Evolutionary conservation across 805 yeast genomes (phyloP), one percentile per base, ranked within the genome.

Genomic region (Ogataea zsoltii): DNA sequence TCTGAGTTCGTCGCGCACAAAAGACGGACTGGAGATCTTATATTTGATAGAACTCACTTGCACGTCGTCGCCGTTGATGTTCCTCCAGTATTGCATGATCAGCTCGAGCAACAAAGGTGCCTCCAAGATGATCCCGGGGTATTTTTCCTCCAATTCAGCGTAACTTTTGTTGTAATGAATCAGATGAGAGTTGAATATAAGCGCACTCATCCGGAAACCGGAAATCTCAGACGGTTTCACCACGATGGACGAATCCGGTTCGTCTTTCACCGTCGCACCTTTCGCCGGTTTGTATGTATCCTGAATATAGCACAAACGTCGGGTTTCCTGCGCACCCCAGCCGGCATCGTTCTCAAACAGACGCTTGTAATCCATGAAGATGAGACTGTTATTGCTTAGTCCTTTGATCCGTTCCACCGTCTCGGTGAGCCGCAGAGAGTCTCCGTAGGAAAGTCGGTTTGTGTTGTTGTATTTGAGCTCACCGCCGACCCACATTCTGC

Each of bases 401-500:
- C 42, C 23, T 45, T 76, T 69, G 3, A 75, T 70, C 12, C 68
- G 60, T 2, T 61, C 60, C 0, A 88, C 67, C 0, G 60, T 62
- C 56, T 90, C 97, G 5, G 53, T 54, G 55, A 94, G 84, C 0
- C 49, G 46, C 6, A 80, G 62, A 2, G 53, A 57, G 18, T 64
- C 67, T 5, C 75, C 75, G 34, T 70, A 67, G 15, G 23, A 41
- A 10, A 77, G 46, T 2, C 68, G 63, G 21, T 67, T 57, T 1
- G 48, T 50, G 2, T 50, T 49, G 29, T 61, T 49, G 51, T 75
- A 77, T 18, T 65, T 61, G 28, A 90, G 67, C 17, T 72, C 63
- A 2, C 97, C 97, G 26, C 83, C 79, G 0, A 77, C 81, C 97
- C 97, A 90, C 79, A 91, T 74, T 18, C 97, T 69, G 49, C 92